Conservation (phyloP, 2,329 filamentous ascomycete genomes). For the Leptographium wingfieldii region DNA sequence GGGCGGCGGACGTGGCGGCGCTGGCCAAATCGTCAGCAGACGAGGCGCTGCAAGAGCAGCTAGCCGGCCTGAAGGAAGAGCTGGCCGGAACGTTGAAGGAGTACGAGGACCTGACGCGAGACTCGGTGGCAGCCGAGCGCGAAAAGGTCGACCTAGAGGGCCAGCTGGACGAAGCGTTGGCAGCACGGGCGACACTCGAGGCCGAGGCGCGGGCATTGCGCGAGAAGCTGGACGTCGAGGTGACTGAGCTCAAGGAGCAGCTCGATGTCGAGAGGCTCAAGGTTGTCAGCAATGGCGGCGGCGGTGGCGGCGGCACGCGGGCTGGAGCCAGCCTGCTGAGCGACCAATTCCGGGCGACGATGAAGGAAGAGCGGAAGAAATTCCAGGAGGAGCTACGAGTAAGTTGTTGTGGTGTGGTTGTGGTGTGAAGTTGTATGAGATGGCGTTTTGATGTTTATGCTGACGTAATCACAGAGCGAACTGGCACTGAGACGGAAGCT, state of each 20-base stretch:
- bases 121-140: constrained; percentile 36
- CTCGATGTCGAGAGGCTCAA: constrained; percentile 38
- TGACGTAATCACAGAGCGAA: constrained; percentile 32
- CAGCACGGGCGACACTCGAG: constrained; percentile 24
- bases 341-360: constrained; percentile 42
- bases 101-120: constrained; percentile 39
- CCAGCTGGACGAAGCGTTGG: constrained; percentile 28
- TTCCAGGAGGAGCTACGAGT: constrained; percentile 43
- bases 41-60: constrained; percentile 31
- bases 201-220: constrained; percentile 23
- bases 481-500: constrained; percentile 32
- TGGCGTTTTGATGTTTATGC: constrained; percentile 5
- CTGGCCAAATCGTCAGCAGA: constrained; percentile 36
- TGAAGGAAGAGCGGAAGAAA: constrained; percentile 44
- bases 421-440: not conserved
- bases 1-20: constrained; percentile 44
- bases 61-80: constrained; percentile 38
- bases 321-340: constrained; percentile 39
- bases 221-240: constrained; percentile 28
- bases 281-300: constrained; percentile 19
- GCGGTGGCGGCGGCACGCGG: constrained; percentile 22
- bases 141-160: constrained; percentile 35
- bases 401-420: constrained; percentile 13
- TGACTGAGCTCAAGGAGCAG: constrained; percentile 34
- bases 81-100: constrained; percentile 37